Conservation (phyloP, 2,329 filamentous ascomycete species). For the Alternaria sp. region DNA sequence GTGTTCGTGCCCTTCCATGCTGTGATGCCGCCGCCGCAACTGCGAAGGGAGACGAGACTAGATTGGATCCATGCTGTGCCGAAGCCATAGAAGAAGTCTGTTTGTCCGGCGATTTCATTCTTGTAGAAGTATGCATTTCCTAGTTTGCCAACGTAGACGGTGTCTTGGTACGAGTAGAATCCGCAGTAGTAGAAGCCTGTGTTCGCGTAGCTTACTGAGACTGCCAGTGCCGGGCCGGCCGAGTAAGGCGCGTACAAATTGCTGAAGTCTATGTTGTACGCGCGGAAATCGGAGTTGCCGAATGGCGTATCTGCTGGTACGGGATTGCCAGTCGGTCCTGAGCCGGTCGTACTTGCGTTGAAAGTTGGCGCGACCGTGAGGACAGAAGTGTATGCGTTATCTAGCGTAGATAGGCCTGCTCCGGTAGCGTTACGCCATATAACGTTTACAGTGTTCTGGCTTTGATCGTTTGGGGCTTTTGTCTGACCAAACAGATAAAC, state of each 20-base stretch:
- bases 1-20: constrained; percentile 76
- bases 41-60: constrained; percentile 64
- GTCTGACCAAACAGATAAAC: constrained; percentile 70
- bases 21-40: constrained; percentile 72
- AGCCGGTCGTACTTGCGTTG: constrained; percentile 69
- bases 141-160: constrained; percentile 73
- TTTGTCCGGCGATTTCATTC: constrained; percentile 69
- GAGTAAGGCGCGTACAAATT: constrained; percentile 66
- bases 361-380: constrained; percentile 71
- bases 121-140: constrained; percentile 72
- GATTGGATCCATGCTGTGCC: constrained; percentile 70
- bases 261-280: constrained; percentile 72
- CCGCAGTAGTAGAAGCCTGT: constrained; percentile 73
- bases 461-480: constrained; percentile 57
- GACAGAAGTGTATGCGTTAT: constrained; percentile 70
- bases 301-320: constrained; percentile 70
- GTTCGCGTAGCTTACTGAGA: constrained; percentile 70
- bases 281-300: constrained; percentile 69
- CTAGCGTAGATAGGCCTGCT: constrained; percentile 55
- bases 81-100: constrained; percentile 75
- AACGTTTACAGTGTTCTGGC: constrained; percentile 64
- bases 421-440: constrained; percentile 67
- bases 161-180: constrained; percentile 75
- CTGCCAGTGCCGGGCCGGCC: constrained; percentile 66
- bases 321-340: constrained; percentile 68